These are phyloP conservation scores for Chlamydomonas incerta DNA, from an alignment of 139 green algal species.

Conservation along the genomic window DNA sequence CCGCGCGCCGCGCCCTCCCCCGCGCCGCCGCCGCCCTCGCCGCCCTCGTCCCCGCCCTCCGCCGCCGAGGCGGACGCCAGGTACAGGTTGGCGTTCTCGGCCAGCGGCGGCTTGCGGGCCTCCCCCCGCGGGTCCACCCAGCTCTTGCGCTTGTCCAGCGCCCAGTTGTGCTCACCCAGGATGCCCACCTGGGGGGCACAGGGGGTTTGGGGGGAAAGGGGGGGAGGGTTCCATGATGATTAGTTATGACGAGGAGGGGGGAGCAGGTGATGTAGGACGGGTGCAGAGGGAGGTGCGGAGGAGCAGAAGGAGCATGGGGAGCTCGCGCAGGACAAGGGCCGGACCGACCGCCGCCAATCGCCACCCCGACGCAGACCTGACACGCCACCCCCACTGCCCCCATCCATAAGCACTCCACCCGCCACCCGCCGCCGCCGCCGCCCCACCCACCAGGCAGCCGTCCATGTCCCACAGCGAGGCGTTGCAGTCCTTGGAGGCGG, in stretches of 20 bases:
- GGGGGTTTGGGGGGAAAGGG: not conserved
- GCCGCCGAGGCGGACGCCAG: constrained; percentile 6
- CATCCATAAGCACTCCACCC: too few species aligned
- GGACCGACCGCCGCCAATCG: too few species aligned
- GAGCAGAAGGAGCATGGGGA: too few species aligned
- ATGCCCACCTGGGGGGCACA: constrained; percentile 50
- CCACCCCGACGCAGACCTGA: too few species aligned
- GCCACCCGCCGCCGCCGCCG: too few species aligned
- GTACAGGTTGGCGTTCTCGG: constrained; percentile 37
- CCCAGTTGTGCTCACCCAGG: constrained; percentile 71
- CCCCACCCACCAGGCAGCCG: constrained; percentile 39
- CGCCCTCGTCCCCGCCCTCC: too few species aligned
- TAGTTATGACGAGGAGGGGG: too few species aligned
- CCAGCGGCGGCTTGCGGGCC: constrained; percentile 30
- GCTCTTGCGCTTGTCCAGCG: constrained; percentile 53
- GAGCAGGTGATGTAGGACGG: not conserved
- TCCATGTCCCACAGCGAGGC: constrained; percentile 75
- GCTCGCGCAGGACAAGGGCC: too few species aligned
- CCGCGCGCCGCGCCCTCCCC: not conserved
- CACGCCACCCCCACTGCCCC: too few species aligned
- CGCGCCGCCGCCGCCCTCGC: not conserved
- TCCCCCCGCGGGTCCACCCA: constrained; percentile 61
- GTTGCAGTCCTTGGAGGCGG: constrained; percentile 66
- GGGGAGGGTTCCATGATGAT: too few species aligned
- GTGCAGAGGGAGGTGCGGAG: too few species aligned